phyloP scores from a whole-genome alignment of 2,329 filamentous ascomycete genomes.

The Aspergillus pseudoterreus region DNA sequence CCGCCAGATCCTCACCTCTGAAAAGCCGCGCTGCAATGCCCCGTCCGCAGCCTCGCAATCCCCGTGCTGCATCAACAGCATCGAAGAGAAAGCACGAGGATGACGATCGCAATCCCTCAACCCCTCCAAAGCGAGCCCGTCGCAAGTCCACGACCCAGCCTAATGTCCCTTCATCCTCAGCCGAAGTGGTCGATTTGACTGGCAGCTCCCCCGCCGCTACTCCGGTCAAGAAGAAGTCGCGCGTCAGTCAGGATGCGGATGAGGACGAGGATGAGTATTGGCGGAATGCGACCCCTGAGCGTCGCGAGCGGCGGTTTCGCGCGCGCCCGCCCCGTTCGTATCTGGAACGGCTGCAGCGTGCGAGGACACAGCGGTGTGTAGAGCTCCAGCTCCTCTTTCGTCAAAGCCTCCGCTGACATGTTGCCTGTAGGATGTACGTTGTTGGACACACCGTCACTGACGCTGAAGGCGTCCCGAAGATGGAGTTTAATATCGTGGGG shows the following conservation, averaged over 20 bases:
- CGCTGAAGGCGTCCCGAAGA: conserved; percentile 44
- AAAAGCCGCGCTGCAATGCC: background rate
- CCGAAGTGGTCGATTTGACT: conserved; percentile 17
- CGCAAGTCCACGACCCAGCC: background rate
- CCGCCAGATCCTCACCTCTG: background rate
- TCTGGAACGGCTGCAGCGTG: conserved; percentile 46
- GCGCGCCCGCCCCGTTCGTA: conserved; percentile 45
- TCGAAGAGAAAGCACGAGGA: conserved; percentile 16
- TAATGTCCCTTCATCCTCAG: background rate
- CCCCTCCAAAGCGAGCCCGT: background rate
- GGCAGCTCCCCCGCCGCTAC: conserved; percentile 4
- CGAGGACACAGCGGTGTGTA: conserved; percentile 44
- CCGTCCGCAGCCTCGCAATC: no score
- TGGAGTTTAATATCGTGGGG: conserved; percentile 56
- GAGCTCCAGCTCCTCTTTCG: background rate
- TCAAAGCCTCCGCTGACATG: conserved; percentile 1
- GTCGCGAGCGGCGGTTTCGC: conserved; percentile 39
- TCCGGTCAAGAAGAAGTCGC: conserved; percentile 5
- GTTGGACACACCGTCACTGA: conserved; percentile 48
- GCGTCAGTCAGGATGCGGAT: no score
- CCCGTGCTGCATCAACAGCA: background rate
- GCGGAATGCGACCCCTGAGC: conserved; percentile 25
- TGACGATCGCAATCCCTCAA: background rate
- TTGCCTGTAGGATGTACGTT: conserved; percentile 50
- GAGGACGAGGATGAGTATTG: background rate